Evolutionary conservation across 2,329 filamentous ascomycete species (phyloP), one percentile per base, ranked within the genome.

Genomic region (Neonectria coccinea): DNA sequence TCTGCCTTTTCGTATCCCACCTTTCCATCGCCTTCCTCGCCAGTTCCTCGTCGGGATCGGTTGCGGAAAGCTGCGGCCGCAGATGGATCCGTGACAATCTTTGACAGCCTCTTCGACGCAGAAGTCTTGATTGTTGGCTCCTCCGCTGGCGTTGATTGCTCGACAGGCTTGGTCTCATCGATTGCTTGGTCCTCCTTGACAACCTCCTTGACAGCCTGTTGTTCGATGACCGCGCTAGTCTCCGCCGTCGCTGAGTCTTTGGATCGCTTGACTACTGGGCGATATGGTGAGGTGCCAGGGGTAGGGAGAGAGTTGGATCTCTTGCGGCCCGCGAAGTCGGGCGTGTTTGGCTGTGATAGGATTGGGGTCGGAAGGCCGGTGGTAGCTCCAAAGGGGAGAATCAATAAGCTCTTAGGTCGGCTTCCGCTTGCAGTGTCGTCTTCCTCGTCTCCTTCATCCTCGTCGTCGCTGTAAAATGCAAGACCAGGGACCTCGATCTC

Each of bases 401-500:
- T 71, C 27, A 73, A 59, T 39, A 80, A 68, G 69, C 86, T 88
- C 72, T 83, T 84, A 2, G 85, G 85, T 11, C 86, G 82, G 20
- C 67, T 65, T 5, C 66, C 65, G 10, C 75, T 66, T 5, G 47
- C 54, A 22, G 45, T 56, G 1, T 56, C 72, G 1, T 77, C 73
- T 1, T 79, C 77, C 5, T 79, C 76, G 2, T 81, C 77, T 9
- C 81, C 82, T 12, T 82, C 81, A 6, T 82, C 82, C 56, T 91
- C 90, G 14, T 90, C 89, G 60, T 92, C 89, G 61, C 84, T 88
- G 68, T 89, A 85, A 12, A 77, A 78, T 1, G 85, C 87, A 5
- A 93, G 83, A 0, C 91, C 91, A 4, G 92, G 91, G 48, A 93
- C 86, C 73, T 96, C 92, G 45, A 97, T 96, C 75, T 97, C 93